Conservation (phyloP, 1,284 basidiomycete genomes). For the Trichosporon coremiiforme region DNA sequence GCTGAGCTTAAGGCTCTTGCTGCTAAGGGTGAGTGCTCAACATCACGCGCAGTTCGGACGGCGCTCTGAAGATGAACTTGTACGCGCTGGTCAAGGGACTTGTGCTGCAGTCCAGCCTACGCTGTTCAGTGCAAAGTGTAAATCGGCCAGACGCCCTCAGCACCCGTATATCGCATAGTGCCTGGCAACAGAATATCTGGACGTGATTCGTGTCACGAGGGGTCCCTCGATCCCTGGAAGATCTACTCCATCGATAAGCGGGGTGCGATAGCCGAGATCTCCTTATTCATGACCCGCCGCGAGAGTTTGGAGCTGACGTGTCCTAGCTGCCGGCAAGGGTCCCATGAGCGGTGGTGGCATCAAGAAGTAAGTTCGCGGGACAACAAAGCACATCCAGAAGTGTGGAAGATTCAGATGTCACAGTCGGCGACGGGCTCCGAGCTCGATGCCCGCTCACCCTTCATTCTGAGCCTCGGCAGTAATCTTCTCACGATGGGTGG, state of each 20-base stretch:
- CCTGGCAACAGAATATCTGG: neutral
- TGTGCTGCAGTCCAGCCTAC: too few species aligned
- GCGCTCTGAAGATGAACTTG: too few species aligned
- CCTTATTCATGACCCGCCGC: neutral
- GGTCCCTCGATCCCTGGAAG: neutral
- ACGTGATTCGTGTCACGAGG: neutral
- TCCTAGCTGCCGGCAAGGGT: slow-evolving; percentile 40
- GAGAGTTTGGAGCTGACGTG: slow-evolving; percentile 23
- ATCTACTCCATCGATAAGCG: neutral
- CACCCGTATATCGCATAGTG: neutral
- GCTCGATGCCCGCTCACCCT: neutral
- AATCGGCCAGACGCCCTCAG: neutral
- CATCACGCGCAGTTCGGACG: too few species aligned
- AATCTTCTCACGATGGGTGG: slow-evolving; percentile 2
- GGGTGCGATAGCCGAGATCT: neutral
- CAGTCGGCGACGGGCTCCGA: neutral
- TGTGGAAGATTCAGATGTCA: neutral
- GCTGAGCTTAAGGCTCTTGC: slow-evolving; percentile 43
- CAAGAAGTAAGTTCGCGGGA: slow-evolving; percentile 46
- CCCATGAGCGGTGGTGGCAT: slow-evolving; percentile 47
- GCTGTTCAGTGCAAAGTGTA: too few species aligned
- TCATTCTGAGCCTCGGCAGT: neutral
- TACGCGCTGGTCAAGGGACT: too few species aligned
- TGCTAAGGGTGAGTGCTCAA: slow-evolving; percentile 40
- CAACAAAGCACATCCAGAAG: neutral